These are phyloP conservation scores for Cercophora newfieldiana DNA, from an alignment of 495 filamentous ascomycete species.

Conservation along the genomic window DNA sequence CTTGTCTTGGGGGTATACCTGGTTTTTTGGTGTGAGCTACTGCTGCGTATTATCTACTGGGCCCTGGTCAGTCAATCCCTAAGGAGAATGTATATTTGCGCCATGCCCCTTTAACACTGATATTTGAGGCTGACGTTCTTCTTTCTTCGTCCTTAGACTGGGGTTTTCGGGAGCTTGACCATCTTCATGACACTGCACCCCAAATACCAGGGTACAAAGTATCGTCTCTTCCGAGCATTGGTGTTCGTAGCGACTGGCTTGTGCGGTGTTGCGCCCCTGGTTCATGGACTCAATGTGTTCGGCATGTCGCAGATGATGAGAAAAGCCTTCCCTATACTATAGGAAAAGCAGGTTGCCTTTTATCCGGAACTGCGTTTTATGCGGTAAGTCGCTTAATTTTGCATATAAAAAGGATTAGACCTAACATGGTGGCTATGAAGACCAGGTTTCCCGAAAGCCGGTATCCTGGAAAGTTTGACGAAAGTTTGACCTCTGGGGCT, in stretches of 20 bases:
- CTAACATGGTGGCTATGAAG: conserved; percentile 19
- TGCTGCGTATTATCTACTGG: conserved; percentile 64
- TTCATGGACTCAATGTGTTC: conserved; percentile 20
- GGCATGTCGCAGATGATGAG: conserved; percentile 21
- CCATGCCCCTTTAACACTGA: not conserved
- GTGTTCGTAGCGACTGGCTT: conserved; percentile 83
- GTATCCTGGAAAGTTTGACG: too few species aligned
- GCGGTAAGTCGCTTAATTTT: conserved; percentile 13
- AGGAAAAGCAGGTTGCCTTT: conserved; percentile 63
- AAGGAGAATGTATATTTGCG: too few species aligned
- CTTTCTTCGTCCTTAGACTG: conserved; percentile 54
- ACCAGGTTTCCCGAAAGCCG: conserved; percentile 53
- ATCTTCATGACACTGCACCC: conserved; percentile 62
- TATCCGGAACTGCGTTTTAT: conserved; percentile 21
- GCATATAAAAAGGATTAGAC: conserved; percentile 3
- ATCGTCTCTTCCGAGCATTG: conserved; percentile 70
- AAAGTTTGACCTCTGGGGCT: conserved; percentile 64
- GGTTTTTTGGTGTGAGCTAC: conserved; percentile 49
- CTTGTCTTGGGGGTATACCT: conserved; percentile 52
- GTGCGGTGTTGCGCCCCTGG: conserved; percentile 54
- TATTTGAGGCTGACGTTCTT: not conserved
- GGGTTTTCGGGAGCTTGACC: conserved; percentile 65
- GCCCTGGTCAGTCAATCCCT: conserved; percentile 54
- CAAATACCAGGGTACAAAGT: conserved; percentile 67
- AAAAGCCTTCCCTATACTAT: conserved; percentile 26